Conservation (phyloP, 495 filamentous ascomycete genomes). For the Hyphodiscus hymeniophilus region DNA sequence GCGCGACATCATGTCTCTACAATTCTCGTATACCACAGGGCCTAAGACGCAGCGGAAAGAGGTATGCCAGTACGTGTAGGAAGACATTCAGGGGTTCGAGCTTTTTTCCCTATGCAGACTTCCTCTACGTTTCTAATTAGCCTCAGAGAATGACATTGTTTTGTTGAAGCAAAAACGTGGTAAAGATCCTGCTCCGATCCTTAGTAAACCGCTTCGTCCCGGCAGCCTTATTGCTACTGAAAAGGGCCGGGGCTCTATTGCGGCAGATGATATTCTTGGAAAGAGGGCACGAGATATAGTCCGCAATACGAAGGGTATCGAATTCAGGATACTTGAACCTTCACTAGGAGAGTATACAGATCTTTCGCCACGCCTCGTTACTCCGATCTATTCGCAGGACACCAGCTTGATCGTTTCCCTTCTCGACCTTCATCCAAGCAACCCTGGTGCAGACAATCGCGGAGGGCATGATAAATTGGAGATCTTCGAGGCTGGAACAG, state of each 20-base stretch:
- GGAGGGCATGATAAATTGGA: constrained; percentile 37
- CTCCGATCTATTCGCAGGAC: constrained; percentile 68
- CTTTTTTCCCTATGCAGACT: not conserved
- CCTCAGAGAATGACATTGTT: constrained; percentile 17
- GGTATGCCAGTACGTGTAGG: not conserved
- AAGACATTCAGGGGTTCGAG: constrained; percentile 6
- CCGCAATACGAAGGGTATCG: constrained; percentile 38
- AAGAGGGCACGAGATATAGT: constrained; percentile 47
- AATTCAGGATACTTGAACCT: constrained; percentile 50
- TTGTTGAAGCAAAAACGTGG: constrained; percentile 9
- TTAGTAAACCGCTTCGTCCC: constrained; percentile 37
- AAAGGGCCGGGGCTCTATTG: constrained; percentile 44
- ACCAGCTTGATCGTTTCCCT: constrained; percentile 63
- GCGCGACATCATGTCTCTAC: not conserved
- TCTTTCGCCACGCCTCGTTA: constrained; percentile 55
- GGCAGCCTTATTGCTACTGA: constrained; percentile 38
- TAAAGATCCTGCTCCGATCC: constrained; percentile 2
- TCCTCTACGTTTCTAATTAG: not conserved
- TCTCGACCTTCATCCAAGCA: constrained; percentile 58
- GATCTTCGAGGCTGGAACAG: constrained; percentile 76
- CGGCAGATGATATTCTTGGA: constrained; percentile 57
- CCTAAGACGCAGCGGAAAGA: not conserved
- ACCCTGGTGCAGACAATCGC: constrained; percentile 23
- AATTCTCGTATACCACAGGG: not conserved
- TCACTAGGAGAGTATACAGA: constrained; percentile 65